These are phyloP conservation scores for Rhizophlyctis rosea DNA, from an alignment of 192 early-diverging fungal genomes.

Conservation along the genomic window DNA sequence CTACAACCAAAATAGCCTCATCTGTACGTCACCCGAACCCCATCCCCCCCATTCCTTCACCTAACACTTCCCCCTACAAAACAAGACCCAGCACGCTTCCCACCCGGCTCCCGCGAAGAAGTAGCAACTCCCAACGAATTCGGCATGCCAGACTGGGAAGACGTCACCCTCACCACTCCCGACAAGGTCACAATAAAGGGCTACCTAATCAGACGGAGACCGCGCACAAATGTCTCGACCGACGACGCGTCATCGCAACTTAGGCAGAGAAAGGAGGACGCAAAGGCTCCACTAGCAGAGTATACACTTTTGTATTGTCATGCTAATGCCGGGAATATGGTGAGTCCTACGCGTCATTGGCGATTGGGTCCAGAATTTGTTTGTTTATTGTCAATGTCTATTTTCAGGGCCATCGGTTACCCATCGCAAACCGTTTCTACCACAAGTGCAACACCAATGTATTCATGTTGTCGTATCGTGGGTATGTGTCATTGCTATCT, in stretches of 20 bases:
- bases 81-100: slow-evolving; percentile 30
- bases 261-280: slow-evolving; percentile 11
- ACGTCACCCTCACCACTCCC: slow-evolving; percentile 67
- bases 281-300: slow-evolving; percentile 19
- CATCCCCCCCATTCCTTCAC: neutral
- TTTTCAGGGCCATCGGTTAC: slow-evolving; percentile 83
- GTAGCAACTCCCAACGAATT: slow-evolving; percentile 44
- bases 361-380: neutral
- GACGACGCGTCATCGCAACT: neutral
- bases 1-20: slow-evolving; percentile 31
- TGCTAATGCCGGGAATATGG: slow-evolving; percentile 98
- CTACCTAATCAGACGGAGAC: slow-evolving; percentile 59
- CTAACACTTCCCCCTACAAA: neutral
- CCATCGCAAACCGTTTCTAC: slow-evolving; percentile 78
- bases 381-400: neutral
- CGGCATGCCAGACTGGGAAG: slow-evolving; percentile 53
- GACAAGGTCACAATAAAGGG: slow-evolving; percentile 78
- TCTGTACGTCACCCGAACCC: slow-evolving; percentile 19
- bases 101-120: slow-evolving; percentile 41
- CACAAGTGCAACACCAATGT: slow-evolving; percentile 73
- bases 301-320: slow-evolving; percentile 85
- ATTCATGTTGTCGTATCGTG: slow-evolving; percentile 96
- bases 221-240: slow-evolving; percentile 5
- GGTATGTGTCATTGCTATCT: slow-evolving; percentile 44
- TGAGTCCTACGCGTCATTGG: slow-evolving; percentile 13